phyloP scores from a whole-genome alignment of 768 basidiomycete species.

The Russula virescens region DNA sequence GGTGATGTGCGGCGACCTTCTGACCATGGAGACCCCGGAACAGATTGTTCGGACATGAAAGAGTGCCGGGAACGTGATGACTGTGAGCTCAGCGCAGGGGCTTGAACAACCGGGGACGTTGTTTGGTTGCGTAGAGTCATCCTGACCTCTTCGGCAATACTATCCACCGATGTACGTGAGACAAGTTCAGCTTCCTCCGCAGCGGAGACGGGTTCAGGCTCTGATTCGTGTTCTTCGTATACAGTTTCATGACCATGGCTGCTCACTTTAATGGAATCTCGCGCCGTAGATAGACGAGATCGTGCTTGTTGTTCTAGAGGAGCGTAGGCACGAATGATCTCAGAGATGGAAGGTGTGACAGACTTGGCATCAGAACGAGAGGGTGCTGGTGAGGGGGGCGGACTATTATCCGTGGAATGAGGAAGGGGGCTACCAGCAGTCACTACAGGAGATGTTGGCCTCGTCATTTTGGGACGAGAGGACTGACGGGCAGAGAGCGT shows the following conservation, averaged over 20 bases:
- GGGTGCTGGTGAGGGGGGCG: constrained; percentile 24
- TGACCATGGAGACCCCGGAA: constrained; percentile 5
- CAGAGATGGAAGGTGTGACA: constrained; percentile 75
- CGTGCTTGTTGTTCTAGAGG: constrained; percentile 51
- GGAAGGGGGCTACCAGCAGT: constrained; percentile 1
- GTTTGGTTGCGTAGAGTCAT: constrained; percentile 61
- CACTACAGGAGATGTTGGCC: constrained; percentile 8
- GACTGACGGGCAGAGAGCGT: constrained; percentile 25
- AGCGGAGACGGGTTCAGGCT: constrained; percentile 43
- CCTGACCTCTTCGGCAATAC: constrained; percentile 77
- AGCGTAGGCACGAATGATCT: constrained; percentile 78
- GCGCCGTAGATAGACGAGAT: constrained; percentile 41
- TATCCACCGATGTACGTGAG: constrained; percentile 83
- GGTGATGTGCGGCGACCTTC: constrained; percentile 5
- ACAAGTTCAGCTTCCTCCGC: constrained; percentile 60
- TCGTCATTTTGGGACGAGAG: constrained; percentile 22
- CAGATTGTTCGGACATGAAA: constrained; percentile 22
- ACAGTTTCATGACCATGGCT: constrained; percentile 41
- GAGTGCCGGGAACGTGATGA: constrained; percentile 28
- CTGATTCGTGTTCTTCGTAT: constrained; percentile 43
- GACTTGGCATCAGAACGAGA: constrained; percentile 35
- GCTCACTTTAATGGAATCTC: constrained; percentile 44
- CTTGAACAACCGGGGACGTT: constrained; percentile 33
- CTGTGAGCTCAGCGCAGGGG: constrained; percentile 27
- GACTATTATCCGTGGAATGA: constrained; percentile 12